These are phyloP conservation scores for Suillus sp. DNA, from an alignment of 768 basidiomycete species.

Conservation along the genomic window DNA sequence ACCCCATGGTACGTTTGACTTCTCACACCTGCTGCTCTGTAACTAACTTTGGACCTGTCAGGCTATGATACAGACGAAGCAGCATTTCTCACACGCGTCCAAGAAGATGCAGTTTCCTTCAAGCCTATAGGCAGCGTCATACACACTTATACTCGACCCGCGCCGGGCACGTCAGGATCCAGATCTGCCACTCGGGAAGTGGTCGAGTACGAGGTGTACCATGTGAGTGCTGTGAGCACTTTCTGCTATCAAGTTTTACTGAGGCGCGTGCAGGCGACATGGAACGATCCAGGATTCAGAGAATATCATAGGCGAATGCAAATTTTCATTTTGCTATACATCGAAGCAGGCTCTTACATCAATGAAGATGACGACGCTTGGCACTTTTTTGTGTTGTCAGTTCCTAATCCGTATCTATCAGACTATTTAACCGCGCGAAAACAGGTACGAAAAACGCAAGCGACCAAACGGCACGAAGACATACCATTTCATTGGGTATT, in stretches of 20 bases:
- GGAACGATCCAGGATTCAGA: conserved; percentile 83
- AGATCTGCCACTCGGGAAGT: conserved; percentile 36
- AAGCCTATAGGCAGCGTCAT: conserved; percentile 76
- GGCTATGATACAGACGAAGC: conserved; percentile 72
- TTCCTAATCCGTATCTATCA: conserved; percentile 17
- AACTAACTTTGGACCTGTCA: conserved; percentile 27
- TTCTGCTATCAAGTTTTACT: conserved; percentile 5
- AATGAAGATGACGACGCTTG: conserved; percentile 91
- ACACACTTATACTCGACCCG: conserved; percentile 70
- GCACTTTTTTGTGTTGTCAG: conserved; percentile 90
- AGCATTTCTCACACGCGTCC: conserved; percentile 68
- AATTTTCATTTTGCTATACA: conserved; percentile 89
- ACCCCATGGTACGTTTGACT: conserved; percentile 54
- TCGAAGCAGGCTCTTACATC: conserved; percentile 95
- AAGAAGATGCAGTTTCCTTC: conserved; percentile 78
- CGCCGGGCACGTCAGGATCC: conserved; percentile 36
- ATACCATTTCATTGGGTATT: conserved; percentile 95
- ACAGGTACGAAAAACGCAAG: conserved; percentile 84
- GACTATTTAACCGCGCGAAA: conserved; percentile 4
- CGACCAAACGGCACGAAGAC: conserved; percentile 55
- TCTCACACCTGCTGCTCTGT: conserved; percentile 1
- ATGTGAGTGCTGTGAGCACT: conserved; percentile 53
- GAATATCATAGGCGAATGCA: conserved; percentile 95
- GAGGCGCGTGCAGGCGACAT: conserved; percentile 60
- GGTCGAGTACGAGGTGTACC: conserved; percentile 89